Conservation (phyloP, 805 yeast genomes). For the Candida fluviatilis region DNA sequence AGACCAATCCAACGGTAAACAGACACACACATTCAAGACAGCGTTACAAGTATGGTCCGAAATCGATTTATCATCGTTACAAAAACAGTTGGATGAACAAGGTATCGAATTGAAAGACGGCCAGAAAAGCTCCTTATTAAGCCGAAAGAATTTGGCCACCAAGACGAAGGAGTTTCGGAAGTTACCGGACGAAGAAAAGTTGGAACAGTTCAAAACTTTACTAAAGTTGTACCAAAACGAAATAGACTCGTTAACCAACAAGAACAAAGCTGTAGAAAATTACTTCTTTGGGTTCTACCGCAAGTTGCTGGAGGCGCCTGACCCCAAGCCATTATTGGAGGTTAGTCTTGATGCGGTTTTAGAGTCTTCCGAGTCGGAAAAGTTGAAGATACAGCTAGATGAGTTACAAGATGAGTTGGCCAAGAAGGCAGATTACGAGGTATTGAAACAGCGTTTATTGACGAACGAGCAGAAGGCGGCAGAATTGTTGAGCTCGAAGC, state of each 20-base stretch:
- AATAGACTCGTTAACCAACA: conserved; percentile 74
- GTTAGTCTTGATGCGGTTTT: conserved; percentile 62
- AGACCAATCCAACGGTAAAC: neutral
- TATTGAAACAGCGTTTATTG: conserved; percentile 56
- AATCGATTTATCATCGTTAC: conserved; percentile 66
- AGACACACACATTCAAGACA: conserved; percentile 36
- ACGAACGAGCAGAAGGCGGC: conserved; percentile 60
- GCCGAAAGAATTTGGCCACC: conserved; percentile 73
- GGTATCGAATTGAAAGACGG: conserved; percentile 68
- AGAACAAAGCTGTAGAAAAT: conserved; percentile 70
- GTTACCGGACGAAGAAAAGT: conserved; percentile 61
- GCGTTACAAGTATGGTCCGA: conserved; percentile 76
- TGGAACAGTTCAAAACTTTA: conserved; percentile 60
- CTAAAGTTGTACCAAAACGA: conserved; percentile 81
- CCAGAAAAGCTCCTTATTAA: conserved; percentile 62
- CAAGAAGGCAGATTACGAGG: conserved; percentile 73
- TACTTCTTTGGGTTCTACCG: conserved; percentile 73
- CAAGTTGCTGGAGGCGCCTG: conserved; percentile 84
- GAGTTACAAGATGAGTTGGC: conserved; percentile 55
- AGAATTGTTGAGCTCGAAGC: conserved; percentile 47
- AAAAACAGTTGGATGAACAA: conserved; percentile 67
- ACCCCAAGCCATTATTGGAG: conserved; percentile 79
- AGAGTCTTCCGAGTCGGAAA: conserved; percentile 48
- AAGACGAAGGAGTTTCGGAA: conserved; percentile 85
- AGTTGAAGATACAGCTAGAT: conserved; percentile 47